These are phyloP conservation scores for Cyclostephanos invisitatus DNA, from an alignment of 108 stramenopile genomes.

Conservation along the genomic window DNA sequence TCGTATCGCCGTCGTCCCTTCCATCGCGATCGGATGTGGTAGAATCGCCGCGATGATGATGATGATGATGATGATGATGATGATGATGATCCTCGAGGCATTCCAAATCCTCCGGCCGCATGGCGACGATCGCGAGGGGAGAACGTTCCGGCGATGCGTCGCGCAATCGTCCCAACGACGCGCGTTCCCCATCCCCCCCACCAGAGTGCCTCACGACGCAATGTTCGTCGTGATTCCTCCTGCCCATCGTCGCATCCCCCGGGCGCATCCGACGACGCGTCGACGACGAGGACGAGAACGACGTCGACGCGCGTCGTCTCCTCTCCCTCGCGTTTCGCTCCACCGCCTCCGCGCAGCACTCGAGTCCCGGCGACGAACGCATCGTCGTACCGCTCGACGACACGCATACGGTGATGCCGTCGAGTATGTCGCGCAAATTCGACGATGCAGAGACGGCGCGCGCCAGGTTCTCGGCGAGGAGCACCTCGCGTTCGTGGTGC, in stretches of 20 bases:
- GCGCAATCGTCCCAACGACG: constrained; percentile 13
- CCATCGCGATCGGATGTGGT: not conserved
- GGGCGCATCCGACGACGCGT: not conserved
- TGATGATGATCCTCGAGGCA: constrained; percentile 29
- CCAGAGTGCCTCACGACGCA: not conserved
- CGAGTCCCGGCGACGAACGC: constrained; percentile 68
- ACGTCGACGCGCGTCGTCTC: constrained; percentile 9
- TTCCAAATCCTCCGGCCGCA: constrained; percentile 56
- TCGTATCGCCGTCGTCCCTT: constrained; percentile 43
- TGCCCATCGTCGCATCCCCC: not conserved
- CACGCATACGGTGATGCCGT: constrained; percentile 62
- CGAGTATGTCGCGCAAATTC: constrained; percentile 40
- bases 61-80: constrained; percentile 25
- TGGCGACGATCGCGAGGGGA: constrained; percentile 48
- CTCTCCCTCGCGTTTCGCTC: constrained; percentile 48
- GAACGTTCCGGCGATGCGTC: constrained; percentile 36
- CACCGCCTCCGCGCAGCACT: constrained; percentile 66
- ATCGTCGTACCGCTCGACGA: constrained; percentile 46
- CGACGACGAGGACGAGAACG: not conserved
- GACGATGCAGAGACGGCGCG: constrained; percentile 45
- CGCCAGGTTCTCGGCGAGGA: constrained; percentile 41
- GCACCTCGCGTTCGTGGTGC: constrained; percentile 32
- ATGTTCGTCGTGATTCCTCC: not conserved
- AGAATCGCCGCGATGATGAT: constrained; percentile 3
- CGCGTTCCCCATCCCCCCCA: constrained; percentile 7